Percentiles rank a stretch among this genome's conserved stretches.
phyloP scores from a whole-genome alignment of 2,329 filamentous ascomycete species.

The Dactylellina parvicollis region DNA sequence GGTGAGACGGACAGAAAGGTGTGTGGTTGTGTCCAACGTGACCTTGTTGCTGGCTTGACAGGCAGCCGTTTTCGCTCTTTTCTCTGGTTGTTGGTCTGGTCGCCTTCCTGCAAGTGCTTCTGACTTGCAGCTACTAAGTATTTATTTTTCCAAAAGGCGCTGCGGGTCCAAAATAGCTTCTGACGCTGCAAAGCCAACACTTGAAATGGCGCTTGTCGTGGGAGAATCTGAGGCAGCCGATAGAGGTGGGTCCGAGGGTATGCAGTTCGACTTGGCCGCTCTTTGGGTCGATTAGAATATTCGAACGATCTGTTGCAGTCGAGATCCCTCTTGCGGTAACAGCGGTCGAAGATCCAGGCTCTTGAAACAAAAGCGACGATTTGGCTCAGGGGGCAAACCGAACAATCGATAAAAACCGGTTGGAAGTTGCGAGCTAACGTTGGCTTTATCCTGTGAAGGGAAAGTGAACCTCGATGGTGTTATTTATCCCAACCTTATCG shows the following conservation, averaged over 20 bases:
- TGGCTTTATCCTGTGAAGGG: constrained; percentile 14
- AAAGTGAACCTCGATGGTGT: constrained; percentile 3
- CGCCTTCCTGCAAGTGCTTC: constrained; percentile 5
- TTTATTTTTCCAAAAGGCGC: not conserved
- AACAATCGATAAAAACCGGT: constrained; percentile 30
- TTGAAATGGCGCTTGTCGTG: not conserved
- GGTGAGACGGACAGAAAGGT: constrained; percentile 8
- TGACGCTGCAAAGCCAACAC: not conserved
- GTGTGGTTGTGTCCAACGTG: constrained; percentile 42
- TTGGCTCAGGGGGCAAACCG: constrained; percentile 20
- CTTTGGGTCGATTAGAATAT: not conserved
- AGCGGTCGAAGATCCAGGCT: constrained; percentile 26
- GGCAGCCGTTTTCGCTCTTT: constrained; percentile 40
- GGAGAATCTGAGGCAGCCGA: not conserved
- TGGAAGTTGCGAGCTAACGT: constrained; percentile 15
- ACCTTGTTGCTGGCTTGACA: no score
- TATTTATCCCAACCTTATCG: not conserved
- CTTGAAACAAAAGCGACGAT: constrained; percentile 37
- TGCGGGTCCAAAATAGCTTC: not conserved
- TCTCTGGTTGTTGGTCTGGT: constrained; percentile 2
- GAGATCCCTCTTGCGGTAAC: constrained; percentile 11
- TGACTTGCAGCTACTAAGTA: constrained; percentile 5
- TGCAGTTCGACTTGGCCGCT: not conserved
- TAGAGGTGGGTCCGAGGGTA: not conserved
- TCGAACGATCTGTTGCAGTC: not conserved